phyloP scores from a whole-genome alignment of 768 basidiomycete species.

The Hydnomerulius pinastri region DNA sequence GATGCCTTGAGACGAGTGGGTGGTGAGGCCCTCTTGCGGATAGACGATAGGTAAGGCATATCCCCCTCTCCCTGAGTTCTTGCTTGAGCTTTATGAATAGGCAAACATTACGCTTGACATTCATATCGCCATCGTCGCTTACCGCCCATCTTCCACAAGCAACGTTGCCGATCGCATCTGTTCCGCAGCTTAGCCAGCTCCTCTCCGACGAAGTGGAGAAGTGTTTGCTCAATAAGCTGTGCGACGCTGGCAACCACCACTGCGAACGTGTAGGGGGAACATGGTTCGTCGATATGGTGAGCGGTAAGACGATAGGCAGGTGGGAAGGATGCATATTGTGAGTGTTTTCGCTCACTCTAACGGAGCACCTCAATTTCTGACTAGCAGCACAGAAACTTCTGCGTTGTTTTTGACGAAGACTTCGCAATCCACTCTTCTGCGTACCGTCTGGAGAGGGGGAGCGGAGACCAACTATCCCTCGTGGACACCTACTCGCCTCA shows the following conservation, averaged over 20 bases:
- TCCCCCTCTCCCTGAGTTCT: neutral
- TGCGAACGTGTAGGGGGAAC: constrained; percentile 54
- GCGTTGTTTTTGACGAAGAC: constrained; percentile 52
- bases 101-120: constrained; percentile 74
- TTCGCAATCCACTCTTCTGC: constrained; percentile 59
- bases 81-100: constrained; percentile 36
- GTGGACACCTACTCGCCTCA: constrained; percentile 43
- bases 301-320: constrained; percentile 63
- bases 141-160: constrained; percentile 82
- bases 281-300: constrained; percentile 78
- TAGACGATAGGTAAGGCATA: constrained; percentile 59
- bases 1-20: constrained; percentile 47
- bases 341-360: constrained; percentile 37
- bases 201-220: constrained; percentile 77
- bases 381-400: constrained; percentile 57
- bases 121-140: constrained; percentile 72
- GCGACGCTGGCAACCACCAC: constrained; percentile 60
- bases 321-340: constrained; percentile 82
- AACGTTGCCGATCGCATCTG: constrained; percentile 69
- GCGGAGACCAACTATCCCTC: constrained; percentile 41
- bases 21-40: constrained; percentile 72
- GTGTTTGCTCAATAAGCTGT: constrained; percentile 67
- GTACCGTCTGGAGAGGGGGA: constrained; percentile 48
- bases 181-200: constrained; percentile 74
- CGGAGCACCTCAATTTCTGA: neutral